Evolutionary conservation across 2,329 filamentous ascomycete species (phyloP).

Genomic region (Coniochaeta sp.): DNA sequence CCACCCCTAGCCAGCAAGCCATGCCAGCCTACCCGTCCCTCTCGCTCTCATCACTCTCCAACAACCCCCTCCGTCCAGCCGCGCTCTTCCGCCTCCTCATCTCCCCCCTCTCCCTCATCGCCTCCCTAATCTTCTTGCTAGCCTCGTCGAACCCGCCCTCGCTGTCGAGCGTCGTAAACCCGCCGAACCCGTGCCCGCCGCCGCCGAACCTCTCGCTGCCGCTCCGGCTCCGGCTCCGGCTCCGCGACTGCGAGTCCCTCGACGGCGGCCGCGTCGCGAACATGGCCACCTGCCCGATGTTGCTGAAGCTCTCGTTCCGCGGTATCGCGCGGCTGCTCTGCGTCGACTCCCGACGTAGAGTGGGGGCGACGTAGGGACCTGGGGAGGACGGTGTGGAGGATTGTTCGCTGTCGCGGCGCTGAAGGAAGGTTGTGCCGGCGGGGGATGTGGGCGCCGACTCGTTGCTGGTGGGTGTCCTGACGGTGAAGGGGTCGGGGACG

Average conservation of each 20-base stretch:
- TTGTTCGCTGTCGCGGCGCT: slow-evolving; percentile 41
- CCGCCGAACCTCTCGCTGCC: slow-evolving; percentile 48
- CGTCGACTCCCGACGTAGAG: slow-evolving; percentile 41
- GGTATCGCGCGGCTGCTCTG: slow-evolving; percentile 53
- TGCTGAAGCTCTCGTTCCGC: slow-evolving; percentile 88
- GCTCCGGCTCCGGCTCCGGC: slow-evolving; percentile 62
- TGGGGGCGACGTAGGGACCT: slow-evolving; percentile 16
- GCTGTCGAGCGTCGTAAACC: slow-evolving; percentile 61
- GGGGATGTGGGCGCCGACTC: slow-evolving; percentile 22
- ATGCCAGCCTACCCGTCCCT: slow-evolving; percentile 37
- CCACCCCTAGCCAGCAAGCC: slow-evolving; percentile 34
- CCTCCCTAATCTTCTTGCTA: slow-evolving; percentile 72
- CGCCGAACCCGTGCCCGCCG: slow-evolving; percentile 58
- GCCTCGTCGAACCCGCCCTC: slow-evolving; percentile 75
- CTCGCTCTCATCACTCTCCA: slow-evolving; percentile 26
- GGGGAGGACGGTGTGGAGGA: slow-evolving; percentile 25
- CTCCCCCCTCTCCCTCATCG: slow-evolving; percentile 73
- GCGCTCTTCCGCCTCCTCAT: slow-evolving; percentile 47
- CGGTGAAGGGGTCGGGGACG: slow-evolving; percentile 47
- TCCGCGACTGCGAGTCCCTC: slow-evolving; percentile 62
- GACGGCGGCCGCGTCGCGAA: slow-evolving; percentile 87
- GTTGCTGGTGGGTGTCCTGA: slow-evolving; percentile 25
- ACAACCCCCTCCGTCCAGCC: slow-evolving; percentile 27
- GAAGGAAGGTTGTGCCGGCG: slow-evolving; percentile 18
- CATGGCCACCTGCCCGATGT: slow-evolving; percentile 79